Evolutionary conservation across 2,329 filamentous ascomycete species (phyloP).

Genomic region (Cordyceps fumosorosea): DNA sequence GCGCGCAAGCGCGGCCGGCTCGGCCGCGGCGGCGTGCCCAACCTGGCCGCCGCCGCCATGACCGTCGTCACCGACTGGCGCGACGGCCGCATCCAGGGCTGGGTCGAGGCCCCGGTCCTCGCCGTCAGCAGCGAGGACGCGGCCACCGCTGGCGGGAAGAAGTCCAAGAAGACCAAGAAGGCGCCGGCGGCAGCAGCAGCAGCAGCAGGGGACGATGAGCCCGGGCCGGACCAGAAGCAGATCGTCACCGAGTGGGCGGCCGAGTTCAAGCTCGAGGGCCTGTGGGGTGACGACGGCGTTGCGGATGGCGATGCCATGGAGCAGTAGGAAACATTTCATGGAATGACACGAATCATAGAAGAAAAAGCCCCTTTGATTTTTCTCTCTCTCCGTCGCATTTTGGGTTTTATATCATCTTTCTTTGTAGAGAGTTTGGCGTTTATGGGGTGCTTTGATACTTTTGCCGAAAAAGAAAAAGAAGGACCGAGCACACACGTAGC

Average conservation of each 20-base stretch:
- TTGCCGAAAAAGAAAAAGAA: constrained; percentile 12
- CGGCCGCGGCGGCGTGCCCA: constrained; percentile 84
- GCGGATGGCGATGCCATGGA: constrained; percentile 43
- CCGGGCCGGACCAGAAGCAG: constrained; percentile 65
- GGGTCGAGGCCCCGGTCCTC: constrained; percentile 70
- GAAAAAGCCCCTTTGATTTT: neutral
- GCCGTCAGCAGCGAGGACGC: constrained; percentile 38
- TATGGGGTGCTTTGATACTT: constrained; percentile 3
- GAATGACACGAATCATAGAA: constrained; percentile 4
- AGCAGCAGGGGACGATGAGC: constrained; percentile 37
- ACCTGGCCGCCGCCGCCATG: constrained; percentile 80
- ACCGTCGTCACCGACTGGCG: constrained; percentile 95
- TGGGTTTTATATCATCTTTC: constrained; percentile 14
- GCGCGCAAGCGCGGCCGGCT: constrained; percentile 87
- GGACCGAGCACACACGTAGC: constrained; percentile 11
- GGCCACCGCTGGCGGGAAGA: constrained; percentile 17
- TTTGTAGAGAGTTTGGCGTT: constrained; percentile 18
- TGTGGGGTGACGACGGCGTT: constrained; percentile 65
- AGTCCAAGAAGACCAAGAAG: constrained; percentile 17
- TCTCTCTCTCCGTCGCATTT: neutral
- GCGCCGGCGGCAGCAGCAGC: constrained; percentile 13
- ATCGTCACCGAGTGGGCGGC: constrained; percentile 90
- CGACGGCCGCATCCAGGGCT: constrained; percentile 89
- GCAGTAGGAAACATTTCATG: constrained; percentile 28
- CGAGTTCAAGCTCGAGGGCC: constrained; percentile 89